Base-by-base conservation (phyloP, 441 rosid species). In the Erodium chrysanthum region DNA sequence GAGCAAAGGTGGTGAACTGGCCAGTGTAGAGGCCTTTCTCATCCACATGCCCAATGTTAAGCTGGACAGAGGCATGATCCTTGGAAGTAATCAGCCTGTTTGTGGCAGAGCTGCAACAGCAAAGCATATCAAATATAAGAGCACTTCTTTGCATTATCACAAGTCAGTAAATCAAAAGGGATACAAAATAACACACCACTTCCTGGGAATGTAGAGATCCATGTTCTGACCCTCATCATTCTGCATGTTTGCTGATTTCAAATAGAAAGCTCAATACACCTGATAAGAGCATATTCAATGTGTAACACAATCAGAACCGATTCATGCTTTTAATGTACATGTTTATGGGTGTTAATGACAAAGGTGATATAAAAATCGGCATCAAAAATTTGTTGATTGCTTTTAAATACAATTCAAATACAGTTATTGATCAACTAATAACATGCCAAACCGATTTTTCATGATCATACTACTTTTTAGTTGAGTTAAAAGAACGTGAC, bases 1-100 rank as follows among this genome's bases (percentile, higher is more conserved):
- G 88, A 46, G 98, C 92, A 29, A 87, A 88, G 27, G 98, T 90
- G 69, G 89, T 18, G 82, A 67, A 87, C 27, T 88, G 87, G 12
- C 85, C 86, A 2, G 84, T 86, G 89, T 89, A 89, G 52, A 79
- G 68, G 9, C 96, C 98, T 68, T 80, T 81, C 7, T 82, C 89
- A 81, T 89, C 96, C 71, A 93, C 48, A 74, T 93, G 98, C 11
- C 98, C 97, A 29, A 93, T 58, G 67, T 93, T 93, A 67, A 93
- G 78, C 83, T 90, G 97, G 72, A 88, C 95, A 12, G 97, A 82
- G 0, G 98, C 96, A 66, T 92, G 98, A 76, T 93, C 97, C 83
- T 89, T 90, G 0, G 98, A 83, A 56, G 98, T 87, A 70, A 93
- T 93, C 21, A 93, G 86, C 82, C 98, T 81, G 73, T 89, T 91